Evolutionary conservation across 2,329 filamentous ascomycete species (phyloP).

Genomic region (Calonectria hawksworthii): DNA sequence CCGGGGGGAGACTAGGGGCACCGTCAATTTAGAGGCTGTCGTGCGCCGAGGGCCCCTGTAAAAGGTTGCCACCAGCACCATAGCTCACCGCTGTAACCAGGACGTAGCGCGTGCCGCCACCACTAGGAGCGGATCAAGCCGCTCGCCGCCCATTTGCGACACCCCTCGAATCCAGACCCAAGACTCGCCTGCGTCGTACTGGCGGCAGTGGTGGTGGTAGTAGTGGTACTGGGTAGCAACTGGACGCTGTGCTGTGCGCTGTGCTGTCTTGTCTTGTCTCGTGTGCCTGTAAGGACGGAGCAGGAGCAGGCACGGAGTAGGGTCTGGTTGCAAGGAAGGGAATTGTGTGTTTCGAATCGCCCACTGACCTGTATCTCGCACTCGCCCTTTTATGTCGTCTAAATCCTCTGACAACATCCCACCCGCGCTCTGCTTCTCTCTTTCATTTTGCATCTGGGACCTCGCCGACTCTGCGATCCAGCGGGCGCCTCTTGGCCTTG

Average conservation of each 20-base stretch:
- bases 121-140: slow-evolving; percentile 34
- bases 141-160: slow-evolving; percentile 28
- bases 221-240: background rate
- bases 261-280: background rate
- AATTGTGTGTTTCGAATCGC: slow-evolving; percentile 35
- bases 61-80: slow-evolving; percentile 6
- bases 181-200: slow-evolving; percentile 13
- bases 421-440: background rate
- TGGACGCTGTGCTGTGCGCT: background rate
- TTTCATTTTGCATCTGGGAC: slow-evolving; percentile 1
- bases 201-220: background rate
- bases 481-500: background rate
- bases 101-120: slow-evolving; percentile 13
- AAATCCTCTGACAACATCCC: background rate
- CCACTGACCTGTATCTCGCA: slow-evolving; percentile 29
- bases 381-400: background rate
- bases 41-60: slow-evolving; percentile 9
- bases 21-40: background rate
- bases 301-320: background rate
- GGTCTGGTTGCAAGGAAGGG: background rate
- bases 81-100: slow-evolving; percentile 14
- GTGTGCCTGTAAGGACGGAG: background rate
- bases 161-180: slow-evolving; percentile 26
- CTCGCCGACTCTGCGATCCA: slow-evolving; percentile 11
- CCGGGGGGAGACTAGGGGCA: background rate